A percentile compares a stretch with the other conserved stretches of the same genome.
Evolutionary conservation across 257 asterid genomes (phyloP).

Genomic region (Lithospermum erythrorhizon): DNA sequence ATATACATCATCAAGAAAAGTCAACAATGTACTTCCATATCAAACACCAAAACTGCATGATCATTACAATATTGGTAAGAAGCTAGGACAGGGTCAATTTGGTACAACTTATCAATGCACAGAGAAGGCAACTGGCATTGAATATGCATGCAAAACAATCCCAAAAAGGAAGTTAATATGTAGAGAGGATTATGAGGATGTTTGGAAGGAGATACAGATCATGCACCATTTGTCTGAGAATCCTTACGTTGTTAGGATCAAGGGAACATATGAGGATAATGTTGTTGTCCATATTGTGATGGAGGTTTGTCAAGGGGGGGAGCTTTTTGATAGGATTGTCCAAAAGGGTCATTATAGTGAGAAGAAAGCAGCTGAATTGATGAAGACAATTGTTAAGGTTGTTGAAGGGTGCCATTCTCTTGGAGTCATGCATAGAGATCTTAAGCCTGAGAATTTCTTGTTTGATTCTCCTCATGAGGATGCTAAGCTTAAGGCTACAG

Average conservation of each 20-base stretch:
- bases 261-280: slow-evolving; percentile 76
- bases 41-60: slow-evolving; percentile 71
- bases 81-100: slow-evolving; percentile 86
- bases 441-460: slow-evolving; percentile 80
- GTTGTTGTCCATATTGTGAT: slow-evolving; percentile 74
- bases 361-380: slow-evolving; percentile 56
- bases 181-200: slow-evolving; percentile 79
- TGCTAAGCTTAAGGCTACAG: slow-evolving; percentile 82
- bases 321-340: slow-evolving; percentile 80
- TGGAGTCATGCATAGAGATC: slow-evolving; percentile 93
- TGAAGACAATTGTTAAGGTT: slow-evolving; percentile 74
- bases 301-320: slow-evolving; percentile 81
- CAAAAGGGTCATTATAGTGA: slow-evolving; percentile 82
- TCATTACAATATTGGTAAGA: slow-evolving; percentile 63
- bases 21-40: slow-evolving; percentile 49
- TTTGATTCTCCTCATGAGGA: slow-evolving; percentile 75
- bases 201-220: slow-evolving; percentile 91
- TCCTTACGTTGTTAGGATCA: slow-evolving; percentile 62
- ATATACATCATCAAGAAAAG: not conserved
- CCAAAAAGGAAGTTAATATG: slow-evolving; percentile 80
- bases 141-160: slow-evolving; percentile 87
- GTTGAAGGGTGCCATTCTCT: slow-evolving; percentile 91
- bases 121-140: slow-evolving; percentile 79
- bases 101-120: slow-evolving; percentile 82
- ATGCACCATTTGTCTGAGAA: slow-evolving; percentile 88